A percentile compares a stretch with the other conserved stretches of the same genome.
These are phyloP conservation scores for Pseudisothecium myosuroides DNA, from an alignment of 225 moss, liverwort and hornwort species.

Conservation along the genomic window DNA sequence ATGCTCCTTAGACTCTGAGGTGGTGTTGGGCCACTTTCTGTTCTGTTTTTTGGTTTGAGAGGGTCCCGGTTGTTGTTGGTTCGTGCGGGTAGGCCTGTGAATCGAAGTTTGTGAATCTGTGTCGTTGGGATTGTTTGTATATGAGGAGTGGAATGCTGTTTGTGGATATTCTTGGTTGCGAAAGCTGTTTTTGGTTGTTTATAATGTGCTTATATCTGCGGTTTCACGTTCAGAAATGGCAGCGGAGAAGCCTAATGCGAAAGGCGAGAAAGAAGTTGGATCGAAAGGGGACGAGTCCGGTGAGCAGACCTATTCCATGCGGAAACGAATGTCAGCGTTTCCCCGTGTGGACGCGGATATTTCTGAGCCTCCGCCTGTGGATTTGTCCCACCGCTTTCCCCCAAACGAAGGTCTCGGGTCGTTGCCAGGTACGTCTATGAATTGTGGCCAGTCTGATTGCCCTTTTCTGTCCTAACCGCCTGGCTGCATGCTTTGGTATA, in stretches of 20 bases:
- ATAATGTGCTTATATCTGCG: not conserved
- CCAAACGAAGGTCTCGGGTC: conserved; percentile 19
- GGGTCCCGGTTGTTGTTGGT: not conserved
- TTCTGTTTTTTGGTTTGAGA: not conserved
- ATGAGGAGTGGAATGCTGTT: not conserved
- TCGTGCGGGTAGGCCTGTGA: not conserved
- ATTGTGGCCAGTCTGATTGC: no score
- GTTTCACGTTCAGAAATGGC: not conserved
- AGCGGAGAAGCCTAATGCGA: conserved; percentile 41
- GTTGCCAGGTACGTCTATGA: conserved; percentile 1
- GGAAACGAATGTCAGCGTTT: conserved; percentile 87
- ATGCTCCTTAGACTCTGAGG: not conserved
- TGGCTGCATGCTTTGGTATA: not conserved
- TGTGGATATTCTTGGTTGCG: not conserved
- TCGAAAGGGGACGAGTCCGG: conserved; percentile 15
- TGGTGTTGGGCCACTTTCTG: no score
- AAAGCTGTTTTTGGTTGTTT: not conserved
- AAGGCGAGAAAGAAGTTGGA: conserved; percentile 24
- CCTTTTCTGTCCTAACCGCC: not conserved
- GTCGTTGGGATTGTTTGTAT: not conserved
- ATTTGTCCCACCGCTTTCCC: conserved; percentile 36
- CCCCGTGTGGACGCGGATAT: conserved; percentile 63
- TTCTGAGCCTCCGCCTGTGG: conserved; percentile 21
- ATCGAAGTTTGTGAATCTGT: not conserved
- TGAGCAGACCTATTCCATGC: conserved; percentile 47